phyloP scores from a whole-genome alignment of 805 yeast species.

The Lachancea fermentati region DNA sequence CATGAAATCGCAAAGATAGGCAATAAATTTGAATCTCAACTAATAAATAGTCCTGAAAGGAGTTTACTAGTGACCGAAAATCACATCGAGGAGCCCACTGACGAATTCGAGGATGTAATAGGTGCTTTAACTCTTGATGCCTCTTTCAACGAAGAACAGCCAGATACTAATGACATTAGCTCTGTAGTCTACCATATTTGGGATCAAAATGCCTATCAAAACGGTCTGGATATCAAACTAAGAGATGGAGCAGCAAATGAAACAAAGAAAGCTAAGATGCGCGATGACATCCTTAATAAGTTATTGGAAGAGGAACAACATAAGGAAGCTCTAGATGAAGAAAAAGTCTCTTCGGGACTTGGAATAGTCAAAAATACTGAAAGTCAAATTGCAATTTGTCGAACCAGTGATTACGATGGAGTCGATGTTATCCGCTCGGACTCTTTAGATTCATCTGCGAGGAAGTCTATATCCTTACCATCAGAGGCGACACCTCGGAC shows the following conservation, averaged over 20 bases:
- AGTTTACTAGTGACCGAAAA: too few species aligned
- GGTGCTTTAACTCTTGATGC: constrained; percentile 13
- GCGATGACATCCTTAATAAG: constrained; percentile 2
- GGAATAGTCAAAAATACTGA: constrained; percentile 7
- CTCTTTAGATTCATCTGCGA: constrained; percentile 1
- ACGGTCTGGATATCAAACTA: constrained; percentile 7
- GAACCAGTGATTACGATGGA: constrained; percentile 3
- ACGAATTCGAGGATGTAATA: constrained; percentile 15
- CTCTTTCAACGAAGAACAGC: constrained; percentile 8
- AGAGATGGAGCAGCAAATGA: constrained; percentile 3
- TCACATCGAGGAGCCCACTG: too few species aligned
- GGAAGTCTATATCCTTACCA: background rate
- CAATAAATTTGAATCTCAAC: too few species aligned
- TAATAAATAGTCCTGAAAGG: too few species aligned
- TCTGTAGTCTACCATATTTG: constrained; percentile 13
- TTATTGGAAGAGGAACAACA: constrained; percentile 1
- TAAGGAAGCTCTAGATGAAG: background rate
- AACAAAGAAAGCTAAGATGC: background rate
- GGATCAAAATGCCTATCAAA: constrained; percentile 11
- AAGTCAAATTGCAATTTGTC: constrained; percentile 6
- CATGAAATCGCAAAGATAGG: too few species aligned
- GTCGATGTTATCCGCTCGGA: constrained; percentile 4
- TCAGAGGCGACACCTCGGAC: constrained; percentile 2
- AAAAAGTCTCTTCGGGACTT: constrained; percentile 1
- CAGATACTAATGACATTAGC: background rate